Evolutionary conservation across 108 stramenopile genomes (phyloP), one percentile per base, ranked within the genome.

Genomic region (Cyclotella kingstonii): DNA sequence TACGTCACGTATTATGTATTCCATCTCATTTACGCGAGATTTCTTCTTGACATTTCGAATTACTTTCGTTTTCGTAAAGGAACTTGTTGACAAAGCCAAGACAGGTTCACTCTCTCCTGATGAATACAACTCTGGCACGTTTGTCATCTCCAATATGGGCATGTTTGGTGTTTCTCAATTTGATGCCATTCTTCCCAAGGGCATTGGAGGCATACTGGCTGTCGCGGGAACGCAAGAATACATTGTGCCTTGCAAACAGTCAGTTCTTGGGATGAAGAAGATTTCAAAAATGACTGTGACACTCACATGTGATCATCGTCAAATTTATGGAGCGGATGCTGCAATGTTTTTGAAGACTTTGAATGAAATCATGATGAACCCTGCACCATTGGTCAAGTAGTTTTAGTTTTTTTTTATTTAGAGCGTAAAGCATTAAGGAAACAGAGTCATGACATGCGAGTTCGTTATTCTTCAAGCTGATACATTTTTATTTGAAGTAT

Each of bases 141-240:
- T 98, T 66, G 91, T 95, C 35, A 98, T 98, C 59, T 93, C 95
- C 44, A 98, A 98, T 81, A 91, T 98, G 71, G 97, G 97, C 31
- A 98, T 98, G 97, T 97, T 96, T 72, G 97, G 95, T 14, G 96
- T 98, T 2, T 81, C 91, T 27, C 72, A 90, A 53, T 98, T 98
- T 55, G 96, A 93, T 60, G 94, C 97, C 12, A 95, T 98, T 65
- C 93, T 98, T 35, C 96, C 97, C 22, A 66, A 74, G 2, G 93
- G 93, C 49, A 71, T 68, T 63, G 97, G 97, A 5, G 87, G 90
- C 26, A 98, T 98, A 50, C 79, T 98, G 19, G 97, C 97, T 28
- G 90, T 98, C 39, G 95, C 90, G 8, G 94, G 81, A n/a, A 91
- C 91, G 15, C 82, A 87, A 63, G 87, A 89, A 54, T 61, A 72